Percentiles rank a stretch among this genome's conserved stretches.
Evolutionary conservation across 129 eudicot genomes (phyloP).

Genomic region (Centella asiatica): DNA sequence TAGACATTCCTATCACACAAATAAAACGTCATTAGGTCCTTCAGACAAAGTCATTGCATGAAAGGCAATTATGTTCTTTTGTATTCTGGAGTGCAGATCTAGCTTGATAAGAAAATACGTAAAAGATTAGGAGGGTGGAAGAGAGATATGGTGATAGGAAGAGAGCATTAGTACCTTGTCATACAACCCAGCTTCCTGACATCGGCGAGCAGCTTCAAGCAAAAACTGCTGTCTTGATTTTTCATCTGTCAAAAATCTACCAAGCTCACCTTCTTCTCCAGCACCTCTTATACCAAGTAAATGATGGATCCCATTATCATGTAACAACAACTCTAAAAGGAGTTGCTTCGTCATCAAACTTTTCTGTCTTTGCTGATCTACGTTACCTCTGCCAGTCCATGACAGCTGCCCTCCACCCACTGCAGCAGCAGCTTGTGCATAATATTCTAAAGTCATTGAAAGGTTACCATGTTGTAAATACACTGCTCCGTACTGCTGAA

Average conservation of each 20-base stretch:
- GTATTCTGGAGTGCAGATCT: no score
- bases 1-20: no score
- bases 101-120: no score
- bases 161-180: conserved; percentile 51
- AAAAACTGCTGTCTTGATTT: conserved; percentile 62
- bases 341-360: conserved; percentile 79
- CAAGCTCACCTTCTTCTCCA: conserved; percentile 88
- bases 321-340: conserved; percentile 60
- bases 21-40: no score
- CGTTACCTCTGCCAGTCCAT: conserved; percentile 69
- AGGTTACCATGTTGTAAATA: conserved; percentile 66
- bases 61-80: no score
- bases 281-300: conserved; percentile 81
- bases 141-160: no score
- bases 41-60: no score
- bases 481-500: conserved; percentile 77
- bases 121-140: no score
- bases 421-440: conserved; percentile 89
- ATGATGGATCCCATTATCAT: conserved; percentile 65
- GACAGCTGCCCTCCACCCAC: conserved; percentile 88
- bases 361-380: conserved; percentile 88
- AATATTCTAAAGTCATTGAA: conserved; percentile 74
- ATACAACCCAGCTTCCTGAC: conserved; percentile 84
- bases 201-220: conserved; percentile 86
- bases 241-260: conserved; percentile 57